Base-by-base conservation (phyloP, 805 yeast species). In the Hanseniaspora lachancei region DNA sequence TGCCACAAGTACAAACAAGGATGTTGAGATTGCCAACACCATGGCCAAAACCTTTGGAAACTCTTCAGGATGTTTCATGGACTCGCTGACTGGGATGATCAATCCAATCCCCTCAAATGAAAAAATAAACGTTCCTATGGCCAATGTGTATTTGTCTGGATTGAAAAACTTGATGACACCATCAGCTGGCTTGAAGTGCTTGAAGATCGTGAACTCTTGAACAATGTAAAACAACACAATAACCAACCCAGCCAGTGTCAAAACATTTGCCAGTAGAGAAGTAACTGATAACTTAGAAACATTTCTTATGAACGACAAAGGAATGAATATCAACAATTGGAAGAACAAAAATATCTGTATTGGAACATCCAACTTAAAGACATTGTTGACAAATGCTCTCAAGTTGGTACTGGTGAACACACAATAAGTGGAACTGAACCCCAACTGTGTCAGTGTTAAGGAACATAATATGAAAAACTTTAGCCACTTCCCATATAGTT, bases 51-150 rank as follows among this genome's bases (percentile, higher is more conserved):
- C 86, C 55, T 72, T 65, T 18, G 91, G 89, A 64, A 83, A 86
- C 59, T 83, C 76, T 58, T 80, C 80, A 1, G 93, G 93, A 60
- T 82, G 70, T 50, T 74, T 76, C 93, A 86, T 86, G 1, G 93
- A 82, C 61, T 85, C 86, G 63, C 85, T 88, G 54, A 86, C 82
- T 0, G 95, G 95, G 24, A 86, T 82, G 50, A 86, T 82, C 48
- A 86, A 71, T 0, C 95, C 93, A 57, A 86, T 84, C 1, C 95
- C 95, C 69, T 86, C 95, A 64, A 84, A 86, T n/a, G 93, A 88
- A 71, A 86, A 86, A 34, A 86, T 85, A 2, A 91, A 89, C 7
- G 86, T 86, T 9, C 95, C 95, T 51, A 85, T 80, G 63, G 85
- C 85, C 49, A 86, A 68, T 0, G 91, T 79, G 74, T 86, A 85